Evolutionary conservation across 1,284 basidiomycete genomes (phyloP).

Genomic region (Pseudomicrostroma phylloplanum): DNA sequence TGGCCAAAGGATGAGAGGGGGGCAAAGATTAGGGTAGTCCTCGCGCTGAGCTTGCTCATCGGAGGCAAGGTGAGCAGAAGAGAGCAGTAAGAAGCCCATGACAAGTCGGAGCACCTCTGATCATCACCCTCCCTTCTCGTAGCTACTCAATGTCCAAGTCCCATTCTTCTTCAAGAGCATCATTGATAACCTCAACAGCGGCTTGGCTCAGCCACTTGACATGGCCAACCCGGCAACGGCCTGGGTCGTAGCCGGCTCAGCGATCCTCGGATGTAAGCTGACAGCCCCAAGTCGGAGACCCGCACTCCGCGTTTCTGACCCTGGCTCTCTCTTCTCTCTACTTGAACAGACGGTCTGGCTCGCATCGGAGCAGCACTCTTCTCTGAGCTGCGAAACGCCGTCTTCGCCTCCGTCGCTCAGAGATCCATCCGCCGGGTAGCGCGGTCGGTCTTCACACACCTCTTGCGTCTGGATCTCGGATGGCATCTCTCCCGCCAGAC

Average conservation of each 20-base stretch:
- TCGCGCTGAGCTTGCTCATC: conserved; percentile 75
- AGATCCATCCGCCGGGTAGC: conserved; percentile 89
- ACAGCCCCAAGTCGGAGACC: not conserved
- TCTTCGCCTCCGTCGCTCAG: conserved; percentile 94
- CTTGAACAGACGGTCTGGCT: conserved; percentile 73
- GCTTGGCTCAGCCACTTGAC: conserved; percentile 55
- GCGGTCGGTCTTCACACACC: conserved; percentile 82
- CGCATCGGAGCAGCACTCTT: conserved; percentile 83
- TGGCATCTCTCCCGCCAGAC: conserved; percentile 93
- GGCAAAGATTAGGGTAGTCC: conserved; percentile 65
- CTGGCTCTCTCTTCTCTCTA: conserved; percentile 9
- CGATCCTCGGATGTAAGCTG: conserved; percentile 77
- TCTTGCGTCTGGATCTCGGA: conserved; percentile 80
- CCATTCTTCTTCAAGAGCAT: conserved; percentile 90
- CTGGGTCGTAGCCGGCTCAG: conserved; percentile 81
- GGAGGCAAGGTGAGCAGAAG: conserved; percentile 67
- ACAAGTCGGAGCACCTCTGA: not conserved
- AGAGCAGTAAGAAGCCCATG: not conserved
- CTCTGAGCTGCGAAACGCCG: conserved; percentile 85
- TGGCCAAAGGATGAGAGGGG: conserved; percentile 58
- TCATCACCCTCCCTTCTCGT: not conserved
- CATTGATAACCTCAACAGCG: conserved; percentile 73
- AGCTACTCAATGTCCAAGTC: conserved; percentile 93
- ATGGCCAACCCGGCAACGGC: conserved; percentile 71
- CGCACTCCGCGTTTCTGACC: too few species aligned